A percentile compares a stretch with the other conserved stretches of the same genome.
These are phyloP conservation scores for Senna siamea DNA, from an alignment of 306 rosid genomes.

Conservation along the genomic window DNA sequence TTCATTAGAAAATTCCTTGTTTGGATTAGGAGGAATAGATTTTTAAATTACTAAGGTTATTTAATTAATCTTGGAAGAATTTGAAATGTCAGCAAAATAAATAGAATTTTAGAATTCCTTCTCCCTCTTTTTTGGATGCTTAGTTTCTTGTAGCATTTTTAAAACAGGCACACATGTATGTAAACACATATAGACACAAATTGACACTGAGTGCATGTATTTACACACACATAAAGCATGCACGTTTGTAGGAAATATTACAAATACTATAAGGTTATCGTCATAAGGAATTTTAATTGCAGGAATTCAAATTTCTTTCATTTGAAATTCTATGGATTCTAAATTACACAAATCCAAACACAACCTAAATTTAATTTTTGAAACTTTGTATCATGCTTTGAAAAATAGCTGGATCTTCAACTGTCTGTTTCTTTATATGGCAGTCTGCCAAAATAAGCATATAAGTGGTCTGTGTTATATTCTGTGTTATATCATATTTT, in stretches of 20 bases:
- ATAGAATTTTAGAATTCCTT: neutral
- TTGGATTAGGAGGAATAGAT: too few relatives aligned
- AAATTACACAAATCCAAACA: neutral
- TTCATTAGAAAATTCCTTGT: too few relatives aligned
- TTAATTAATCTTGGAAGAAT: neutral
- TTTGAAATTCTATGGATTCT: neutral
- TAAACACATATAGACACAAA: neutral
- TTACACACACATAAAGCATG: neutral
- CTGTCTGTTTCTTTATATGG: neutral
- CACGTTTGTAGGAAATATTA: neutral
- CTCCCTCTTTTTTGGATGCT: neutral
- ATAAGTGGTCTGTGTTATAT: neutral
- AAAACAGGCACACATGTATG: neutral
- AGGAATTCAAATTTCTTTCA: neutral
- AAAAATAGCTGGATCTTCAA: neutral
- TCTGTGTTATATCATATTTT: constrained; percentile 30
- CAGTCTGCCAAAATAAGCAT: neutral
- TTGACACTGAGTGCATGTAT: neutral
- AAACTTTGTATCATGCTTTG: constrained; percentile 19
- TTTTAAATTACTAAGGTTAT: too few relatives aligned
- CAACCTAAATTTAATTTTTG: neutral
- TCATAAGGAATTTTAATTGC: neutral
- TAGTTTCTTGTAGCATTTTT: neutral
- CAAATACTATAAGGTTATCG: neutral
- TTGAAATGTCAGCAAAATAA: neutral